Evolutionary conservation across 1,139 yeast species (phyloP), one percentile per base, ranked within the genome.

Genomic region (Yamadazyma blattariae): DNA sequence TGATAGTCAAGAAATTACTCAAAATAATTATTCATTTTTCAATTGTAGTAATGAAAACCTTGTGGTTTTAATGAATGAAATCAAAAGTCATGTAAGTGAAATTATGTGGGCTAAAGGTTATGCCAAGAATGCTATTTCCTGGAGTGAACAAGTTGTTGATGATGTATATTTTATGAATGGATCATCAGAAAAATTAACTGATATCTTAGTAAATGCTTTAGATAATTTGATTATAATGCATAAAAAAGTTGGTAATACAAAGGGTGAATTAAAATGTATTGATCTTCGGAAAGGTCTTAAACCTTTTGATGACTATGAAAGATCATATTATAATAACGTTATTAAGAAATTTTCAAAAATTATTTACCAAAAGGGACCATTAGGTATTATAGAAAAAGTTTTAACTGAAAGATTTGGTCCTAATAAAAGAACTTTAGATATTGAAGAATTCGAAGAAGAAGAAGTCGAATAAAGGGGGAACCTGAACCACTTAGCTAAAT

Each of bases 31-130:
- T 43, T 74, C 75, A 5, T 51, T 67, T 15, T 66, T 69, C 47
- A 51, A 69, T 45, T 63, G 70, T 44, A 56, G 55, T 28, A 45
- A 44, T n/a, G 53, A 52, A 14, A 67, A 66, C 38, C 34, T 68
- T 8, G 44, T 44, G 14, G 45, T 64, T 41, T 38, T 50, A 18
- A 54, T 55, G 15, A 64, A 64, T 30, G 71, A 65, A 32, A 51
- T 76, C 33, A 74, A 77, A 56, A 71, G 80, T 12, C 82, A 82
- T 52, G 61, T 83, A 14, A 70, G 84, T 38, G 90, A 83, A 54
- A 59, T 83, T 6, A 56, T 82, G 44, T 83, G 88, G 85, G 73
- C 71, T 6, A 65, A 73, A 40, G 79, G 80, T 1, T 59, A 64
- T 34, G 59, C 67, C 31, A 52, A 64, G 26, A 75, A 76, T 40